Base-by-base conservation (phyloP, 306 rosid species). In the Cucumis hystrix region DNA sequence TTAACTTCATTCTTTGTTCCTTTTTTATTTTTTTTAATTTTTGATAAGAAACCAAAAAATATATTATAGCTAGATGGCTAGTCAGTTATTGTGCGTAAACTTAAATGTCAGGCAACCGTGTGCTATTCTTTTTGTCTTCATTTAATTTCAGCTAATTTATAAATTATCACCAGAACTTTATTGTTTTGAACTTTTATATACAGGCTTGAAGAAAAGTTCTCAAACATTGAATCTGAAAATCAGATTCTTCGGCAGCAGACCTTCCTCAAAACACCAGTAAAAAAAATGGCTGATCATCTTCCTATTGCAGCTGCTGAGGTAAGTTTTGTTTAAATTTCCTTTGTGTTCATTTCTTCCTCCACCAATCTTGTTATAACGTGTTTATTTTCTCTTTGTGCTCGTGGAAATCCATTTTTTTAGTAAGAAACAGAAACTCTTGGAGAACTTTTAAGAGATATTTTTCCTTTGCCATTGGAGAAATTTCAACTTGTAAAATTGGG, bases 151-250 rank as follows among this genome's bases (percentile, higher is more conserved):
- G 52, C 71, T 63, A 18, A 17, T 75, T 80, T 74, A 72, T 82
- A 33, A 33, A 4, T 4, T 33, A 77, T 78, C 84, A 80, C 6
- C 49, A 43, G 1, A 43, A 79, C 10, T 11, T 81, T 80, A 83
- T 79, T 58, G 30, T 39, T 39, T 51, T 81, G 54, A 17, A 81
- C 80, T 80, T 49, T 71, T 77, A 43, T 78, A 80, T n/a, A 62
- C 85, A 96, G 99, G 92, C 93, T 96, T 79, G 97, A 92, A 89
- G 97, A 96, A 74, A 96, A 87, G 78, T 89, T 91, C 82, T 87
- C 89, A 15, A 97, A 88, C 77, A 83, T 91, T 75, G 96, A 96
- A 84, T 76, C 93, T 56, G 96, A 96, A 85, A 96, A 96, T 79
- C 90, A 89, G 90, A 83, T 84, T 84, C 98, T 96, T 81, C 91